Evolutionary conservation across 352 stramenopile genomes (phyloP), one percentile per base, ranked within the genome.

Genomic region (Phytophthora parvispora): DNA sequence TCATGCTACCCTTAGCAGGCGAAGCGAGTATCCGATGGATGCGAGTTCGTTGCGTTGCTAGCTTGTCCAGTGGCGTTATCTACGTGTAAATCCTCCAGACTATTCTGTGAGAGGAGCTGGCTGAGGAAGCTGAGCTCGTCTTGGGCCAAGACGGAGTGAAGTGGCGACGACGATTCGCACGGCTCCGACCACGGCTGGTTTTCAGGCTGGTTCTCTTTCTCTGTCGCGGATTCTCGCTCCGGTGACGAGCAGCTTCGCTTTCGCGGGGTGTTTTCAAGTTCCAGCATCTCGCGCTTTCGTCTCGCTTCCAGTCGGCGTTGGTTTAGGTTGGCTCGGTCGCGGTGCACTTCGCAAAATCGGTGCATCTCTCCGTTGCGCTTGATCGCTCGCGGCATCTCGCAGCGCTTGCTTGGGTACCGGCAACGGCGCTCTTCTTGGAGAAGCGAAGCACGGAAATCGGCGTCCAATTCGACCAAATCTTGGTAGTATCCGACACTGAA

Each of bases 291-390:
- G 16, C 65, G 48, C 32, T 73, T 69, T 0, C 79, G 74, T 43
- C 80, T 64, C 13, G 73, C 60, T 63, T 89, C 72, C 16, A 81
- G 71, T 20, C 73, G 72, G 27, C 81, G 77, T 54, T 92, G 84
- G 64, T 90, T 88, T 12, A 72, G 34, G 54, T 90, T 90, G 13
- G 81, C 78, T 56, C 79, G 77, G 24, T 67, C 56, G 6, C 82
- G 77, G 55, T 90, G 82, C 40, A 64, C 51, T 20, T 83, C 63
- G 36, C 82, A 90, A 31, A 87, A 76, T 3, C 74, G 64, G 47
- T 90, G 82, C 56, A 84, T 72, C 7, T 80, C 61, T 1, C 77
- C 77, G 29, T 77, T 75, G 42, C 71, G 69, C 38, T 89, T 87
- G 43, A 83, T 54, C 1, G 66, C 75, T 27, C 78, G 78, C 5